Percentiles rank a stretch among this genome's conserved stretches.
phyloP scores from a whole-genome alignment of 208 protist species.

The Trichomonas tenax region DNA sequence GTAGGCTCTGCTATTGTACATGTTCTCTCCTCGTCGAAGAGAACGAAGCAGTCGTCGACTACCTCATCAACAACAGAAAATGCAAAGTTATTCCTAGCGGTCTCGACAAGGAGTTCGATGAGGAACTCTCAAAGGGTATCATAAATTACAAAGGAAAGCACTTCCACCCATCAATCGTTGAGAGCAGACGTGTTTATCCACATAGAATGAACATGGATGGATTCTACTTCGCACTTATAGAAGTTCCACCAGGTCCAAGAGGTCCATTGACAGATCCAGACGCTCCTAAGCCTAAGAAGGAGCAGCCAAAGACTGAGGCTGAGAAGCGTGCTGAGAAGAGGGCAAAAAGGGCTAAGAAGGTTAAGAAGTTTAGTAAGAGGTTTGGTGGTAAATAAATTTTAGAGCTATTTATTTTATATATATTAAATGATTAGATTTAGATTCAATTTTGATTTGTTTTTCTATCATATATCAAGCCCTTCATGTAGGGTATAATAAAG shows the following conservation, averaged over 20 bases:
- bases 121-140: constrained; percentile 38
- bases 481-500: no score
- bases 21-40: constrained; percentile 87
- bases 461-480: no score
- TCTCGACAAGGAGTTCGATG: constrained; percentile 32
- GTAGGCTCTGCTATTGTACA: constrained; percentile 93
- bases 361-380: no score
- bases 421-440: no score
- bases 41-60: constrained; percentile 90
- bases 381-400: no score
- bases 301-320: no score
- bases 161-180: background rate
- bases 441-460: no score
- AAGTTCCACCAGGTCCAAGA: background rate
- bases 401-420: no score
- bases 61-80: constrained; percentile 58
- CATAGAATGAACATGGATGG: constrained; percentile 98
- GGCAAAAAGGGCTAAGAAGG: no score
- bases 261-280: no score
- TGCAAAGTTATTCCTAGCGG: constrained; percentile 23
- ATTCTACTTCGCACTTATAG: constrained; percentile 78
- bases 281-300: no score
- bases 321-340: no score
- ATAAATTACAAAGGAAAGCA: constrained; percentile 28
- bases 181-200: constrained; percentile 53